Evolutionary conservation across 2,329 filamentous ascomycete species (phyloP).

Genomic region (Pseudogymnoascus sp.): DNA sequence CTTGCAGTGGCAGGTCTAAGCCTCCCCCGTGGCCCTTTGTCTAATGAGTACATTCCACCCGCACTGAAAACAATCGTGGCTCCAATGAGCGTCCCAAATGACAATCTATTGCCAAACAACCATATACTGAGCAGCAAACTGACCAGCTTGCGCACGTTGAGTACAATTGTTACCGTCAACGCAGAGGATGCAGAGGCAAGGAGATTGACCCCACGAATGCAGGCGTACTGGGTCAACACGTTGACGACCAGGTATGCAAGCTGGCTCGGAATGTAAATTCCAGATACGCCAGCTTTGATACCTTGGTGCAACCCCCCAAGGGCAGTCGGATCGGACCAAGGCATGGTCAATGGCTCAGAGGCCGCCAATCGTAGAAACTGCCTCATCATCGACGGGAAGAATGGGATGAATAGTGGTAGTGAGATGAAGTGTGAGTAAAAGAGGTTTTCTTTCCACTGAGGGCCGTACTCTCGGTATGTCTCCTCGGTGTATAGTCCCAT

Average conservation of each 20-base stretch:
- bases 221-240: slow-evolving; percentile 85
- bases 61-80: slow-evolving; percentile 82
- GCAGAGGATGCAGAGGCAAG: slow-evolving; percentile 82
- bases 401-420: slow-evolving; percentile 67
- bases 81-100: slow-evolving; percentile 68
- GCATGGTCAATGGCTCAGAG: slow-evolving; percentile 54
- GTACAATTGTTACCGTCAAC: slow-evolving; percentile 89
- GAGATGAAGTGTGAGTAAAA: slow-evolving; percentile 84
- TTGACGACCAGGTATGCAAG: slow-evolving; percentile 66
- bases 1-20: slow-evolving; percentile 22
- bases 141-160: slow-evolving; percentile 91
- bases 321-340: slow-evolving; percentile 20
- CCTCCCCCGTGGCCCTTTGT: slow-evolving; percentile 37
- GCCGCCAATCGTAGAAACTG: slow-evolving; percentile 57
- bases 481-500: slow-evolving; percentile 95
- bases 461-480: slow-evolving; percentile 77
- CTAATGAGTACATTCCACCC: slow-evolving; percentile 84
- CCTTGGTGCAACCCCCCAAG: slow-evolving; percentile 29
- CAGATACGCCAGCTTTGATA: slow-evolving; percentile 34
- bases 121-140: slow-evolving; percentile 88
- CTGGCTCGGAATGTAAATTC: slow-evolving; percentile 55
- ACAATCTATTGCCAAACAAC: slow-evolving; percentile 82
- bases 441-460: slow-evolving; percentile 89
- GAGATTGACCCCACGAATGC: slow-evolving; percentile 94
- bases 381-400: slow-evolving; percentile 55